These are phyloP conservation scores for Phytophthora palmivora DNA, from an alignment of 352 stramenopile genomes.

Conservation along the genomic window DNA sequence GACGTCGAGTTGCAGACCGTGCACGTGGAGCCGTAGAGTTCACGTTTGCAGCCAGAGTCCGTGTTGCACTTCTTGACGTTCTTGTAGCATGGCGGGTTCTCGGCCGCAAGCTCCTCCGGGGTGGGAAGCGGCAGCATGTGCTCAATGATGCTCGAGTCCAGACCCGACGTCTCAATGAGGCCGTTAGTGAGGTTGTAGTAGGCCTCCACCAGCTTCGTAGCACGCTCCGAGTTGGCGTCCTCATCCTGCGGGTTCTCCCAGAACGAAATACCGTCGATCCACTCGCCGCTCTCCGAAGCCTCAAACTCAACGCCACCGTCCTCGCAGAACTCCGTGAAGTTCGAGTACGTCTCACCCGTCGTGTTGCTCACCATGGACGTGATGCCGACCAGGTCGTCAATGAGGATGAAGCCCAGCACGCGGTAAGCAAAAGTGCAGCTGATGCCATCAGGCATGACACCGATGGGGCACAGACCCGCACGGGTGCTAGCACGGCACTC, in stretches of 20 bases:
- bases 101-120: conserved; percentile 45
- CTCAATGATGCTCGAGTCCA: conserved; percentile 40
- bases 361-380: conserved; percentile 66
- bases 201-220: conserved; percentile 54
- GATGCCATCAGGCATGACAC: conserved; percentile 63
- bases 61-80: conserved; percentile 72
- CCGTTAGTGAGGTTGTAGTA: conserved; percentile 65
- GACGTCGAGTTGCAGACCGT: conserved; percentile 60
- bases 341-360: conserved; percentile 54
- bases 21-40: conserved; percentile 70
- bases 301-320: conserved; percentile 70
- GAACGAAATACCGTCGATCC: conserved; percentile 68
- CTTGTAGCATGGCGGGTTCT: conserved; percentile 74
- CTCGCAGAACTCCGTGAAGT: conserved; percentile 74
- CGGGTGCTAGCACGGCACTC: conserved; percentile 54
- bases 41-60: conserved; percentile 59
- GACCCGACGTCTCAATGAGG: conserved; percentile 38
- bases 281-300: conserved; percentile 43
- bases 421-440: conserved; percentile 71
- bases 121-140: conserved; percentile 67
- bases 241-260: conserved; percentile 76
- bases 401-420: conserved; percentile 67
- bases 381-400: conserved; percentile 82
- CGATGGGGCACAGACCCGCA: conserved; percentile 61
- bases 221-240: conserved; percentile 54